Base-by-base conservation (phyloP, 169 alveolate species). In the Eimeria praecox region DNA sequence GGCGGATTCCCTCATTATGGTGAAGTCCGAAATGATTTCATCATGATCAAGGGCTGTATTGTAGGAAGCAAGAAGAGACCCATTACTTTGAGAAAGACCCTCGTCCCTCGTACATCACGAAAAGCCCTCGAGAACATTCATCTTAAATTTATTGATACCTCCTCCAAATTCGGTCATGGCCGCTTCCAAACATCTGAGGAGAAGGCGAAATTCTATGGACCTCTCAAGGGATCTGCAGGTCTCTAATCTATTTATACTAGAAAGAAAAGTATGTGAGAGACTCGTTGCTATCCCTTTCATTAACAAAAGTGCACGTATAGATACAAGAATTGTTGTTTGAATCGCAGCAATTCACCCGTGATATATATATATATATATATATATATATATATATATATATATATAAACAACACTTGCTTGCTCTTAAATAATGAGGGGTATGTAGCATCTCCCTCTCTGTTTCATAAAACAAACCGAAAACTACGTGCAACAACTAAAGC, bases 1-100 rank as follows among this genome's bases (percentile, higher is more conserved):
- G 99, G 99, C 12, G 99, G 99, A 52, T 99, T 99, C 99, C 99
- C 99, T 27, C 99, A 99, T 97, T 99, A 99, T 97, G 99, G 99
- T 71, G 99, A 97, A 73, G 99, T 99, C 94, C 98, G 98, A 92
- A 99, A 99, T 97, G 99, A 99, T 98, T 99, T 98, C 98, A 90
- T 99, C 89, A 98, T 99, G 99, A 95, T 99, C 91, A 99, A 99
- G 98, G 99, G 99, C 91, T 98, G 99, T 94, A 98, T 99, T 82
- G 99, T 99, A 83, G 99, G 99, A 90, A 97, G 99, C 94, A 99
- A 98, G 97, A 99, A 99, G 99, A 99, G 99, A 95, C 97, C 99
- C 52, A 97, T 99, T 97, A 98, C 99, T 8, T 96, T 99, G 90
- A 98, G 99, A 97, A 99, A 99, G 98, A 98, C 99, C 35, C 97